phyloP scores from a whole-genome alignment of 441 rosid genomes.

The Sinapis alba region DNA sequence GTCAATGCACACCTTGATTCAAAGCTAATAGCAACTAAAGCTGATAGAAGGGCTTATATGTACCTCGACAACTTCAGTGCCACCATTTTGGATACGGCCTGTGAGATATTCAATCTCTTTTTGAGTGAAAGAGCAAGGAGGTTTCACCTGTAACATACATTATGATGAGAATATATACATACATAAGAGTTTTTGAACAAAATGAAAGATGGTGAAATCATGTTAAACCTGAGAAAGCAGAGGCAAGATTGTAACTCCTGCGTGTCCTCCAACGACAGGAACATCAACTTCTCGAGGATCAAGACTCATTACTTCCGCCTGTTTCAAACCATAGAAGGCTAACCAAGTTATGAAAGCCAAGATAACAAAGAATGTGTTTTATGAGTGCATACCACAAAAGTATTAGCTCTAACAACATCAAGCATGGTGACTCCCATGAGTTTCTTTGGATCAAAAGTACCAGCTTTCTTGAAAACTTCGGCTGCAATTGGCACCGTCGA shows the following conservation, averaged over 20 bases:
- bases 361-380: background rate
- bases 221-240: constrained; percentile 75
- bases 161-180: background rate
- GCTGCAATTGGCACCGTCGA: constrained; percentile 93
- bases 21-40: background rate
- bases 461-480: constrained; percentile 88
- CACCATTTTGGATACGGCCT: constrained; percentile 93
- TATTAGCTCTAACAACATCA: constrained; percentile 91
- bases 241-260: constrained; percentile 81
- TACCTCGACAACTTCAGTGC: constrained; percentile 98
- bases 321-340: background rate
- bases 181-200: background rate
- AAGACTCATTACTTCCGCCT: constrained; percentile 85
- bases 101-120: constrained; percentile 85
- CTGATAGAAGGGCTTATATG: constrained; percentile 7
- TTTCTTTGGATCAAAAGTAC: constrained; percentile 74
- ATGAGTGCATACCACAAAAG: constrained; percentile 70
- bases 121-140: constrained; percentile 75
- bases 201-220: background rate
- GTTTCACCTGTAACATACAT: constrained; percentile 63
- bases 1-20: background rate
- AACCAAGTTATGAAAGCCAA: background rate
- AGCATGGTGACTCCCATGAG: constrained; percentile 93
- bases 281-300: constrained; percentile 81
- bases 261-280: constrained; percentile 89